Evolutionary conservation across 257 asterid genomes (phyloP), one percentile per base, ranked within the genome.

Genomic region (Lantana camara): DNA sequence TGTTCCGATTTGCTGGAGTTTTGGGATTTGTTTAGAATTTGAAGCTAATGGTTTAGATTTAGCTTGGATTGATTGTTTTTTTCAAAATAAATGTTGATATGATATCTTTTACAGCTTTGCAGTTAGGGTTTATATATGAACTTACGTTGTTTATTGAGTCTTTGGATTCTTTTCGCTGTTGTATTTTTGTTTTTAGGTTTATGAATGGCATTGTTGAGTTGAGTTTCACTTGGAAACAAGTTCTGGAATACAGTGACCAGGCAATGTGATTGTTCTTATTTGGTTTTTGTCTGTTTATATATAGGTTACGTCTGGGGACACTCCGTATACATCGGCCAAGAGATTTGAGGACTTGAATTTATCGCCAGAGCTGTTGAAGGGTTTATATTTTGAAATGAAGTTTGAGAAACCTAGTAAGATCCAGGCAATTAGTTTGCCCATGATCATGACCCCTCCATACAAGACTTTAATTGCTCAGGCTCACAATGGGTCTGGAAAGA

Each of bases 401-500:
- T 93, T 93, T 55, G 95, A 88, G 72, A 79, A 78, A 61, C 96
- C 99, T 12, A 90, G 97, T 71, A 86, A 84, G 73, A 90, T 90
- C 32, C 99, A 93, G 61, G 90, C 78, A 1, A 75, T 82, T 7
- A 90, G 95, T 77, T 81, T 93, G 82, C 99, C 99, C 19, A 90
- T 93, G 99, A 93, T 93, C 46, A 57, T 93, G 71, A 84, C 90
- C 56, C 95, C 96, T 15, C 99, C 99, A 0, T 34, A 78, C 79
- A 84, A 80, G 84, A 82, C 88, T 80, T 71, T 93, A 70, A 86
- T 93, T 23, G 99, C 97, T 72, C 99, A 90, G 79, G 99, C 97
- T 69, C 97, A 86, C 64, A 93, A 90, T 76, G 99, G 99, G 8
- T 90, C 96, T 11, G 96, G 99, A 53, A 93, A 93, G 87, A 93